Base-by-base conservation (phyloP, 1,284 basidiomycete genomes). In the Mycosarcoma mackinlayi region DNA sequence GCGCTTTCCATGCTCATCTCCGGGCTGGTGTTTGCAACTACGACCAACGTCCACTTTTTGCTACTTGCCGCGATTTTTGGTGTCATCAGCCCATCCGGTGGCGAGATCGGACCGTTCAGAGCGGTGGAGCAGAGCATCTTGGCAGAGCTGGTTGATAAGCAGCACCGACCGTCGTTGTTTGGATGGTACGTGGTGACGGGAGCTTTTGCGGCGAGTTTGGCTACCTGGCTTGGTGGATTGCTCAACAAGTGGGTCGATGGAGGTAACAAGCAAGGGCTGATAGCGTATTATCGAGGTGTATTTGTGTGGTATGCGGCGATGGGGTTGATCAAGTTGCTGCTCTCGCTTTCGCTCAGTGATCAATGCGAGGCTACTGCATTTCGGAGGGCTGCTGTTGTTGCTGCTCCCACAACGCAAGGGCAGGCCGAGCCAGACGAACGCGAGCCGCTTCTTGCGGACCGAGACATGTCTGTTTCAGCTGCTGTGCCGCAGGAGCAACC, bases 91-190 rank as follows among this genome's bases (percentile, higher is more conserved):
- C 59, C 59, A 18, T 55, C 59, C 0, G 59, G 59, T 1, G 34
- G 30, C 4, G 59, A 62, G 52, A 55, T 62, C 31, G 52, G 59
- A 2, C 59, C 59, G 14, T 62, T 62, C 25, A 34, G 48, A 28
- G 53, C 59, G 24, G 59, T 62, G 0, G 59, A 62, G 27, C 35
- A 62, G 27, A 62, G 59, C 25, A 55, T 62, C 7, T 18, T 62
- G 13, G 59, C 59, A 6, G 35, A 37, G 16, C 11, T 62, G 37
- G 59, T 62, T 24, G 24, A 55, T 0, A 46, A 62, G n/a, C 33
- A 56, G 47, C 41, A 62, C 11, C 16, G 52, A 33, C 41, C 59
- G 11, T 28, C 19, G 10, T 16, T 62, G 52, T 62, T 55, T 25
- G 59, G 59, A 1, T 62, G 52, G 52, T 55, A 55, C 23, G 52